Percentiles rank a stretch among this genome's conserved stretches.
phyloP scores from a whole-genome alignment of 1,284 basidiomycete genomes.

The Tilletiopsis washingtonensis region DNA sequence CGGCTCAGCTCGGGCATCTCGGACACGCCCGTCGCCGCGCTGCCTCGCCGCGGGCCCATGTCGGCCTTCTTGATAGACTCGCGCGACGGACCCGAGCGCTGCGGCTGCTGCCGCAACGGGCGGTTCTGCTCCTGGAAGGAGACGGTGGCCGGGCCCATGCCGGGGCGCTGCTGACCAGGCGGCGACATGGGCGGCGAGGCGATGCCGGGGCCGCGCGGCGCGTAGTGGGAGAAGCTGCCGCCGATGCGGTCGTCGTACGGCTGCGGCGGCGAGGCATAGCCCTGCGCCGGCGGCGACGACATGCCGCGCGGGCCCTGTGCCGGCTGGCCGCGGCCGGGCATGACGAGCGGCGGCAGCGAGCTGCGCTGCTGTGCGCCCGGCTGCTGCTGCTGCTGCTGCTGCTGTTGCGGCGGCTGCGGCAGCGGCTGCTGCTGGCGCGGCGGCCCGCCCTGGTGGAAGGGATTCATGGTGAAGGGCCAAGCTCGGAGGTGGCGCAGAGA shows the following conservation, averaged over 20 bases:
- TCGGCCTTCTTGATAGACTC: slow-evolving; percentile 28
- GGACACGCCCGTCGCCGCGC: slow-evolving; percentile 6
- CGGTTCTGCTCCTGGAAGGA: slow-evolving; percentile 35
- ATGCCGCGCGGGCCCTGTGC: neutral
- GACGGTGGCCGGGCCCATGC: slow-evolving; percentile 5
- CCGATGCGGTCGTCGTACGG: slow-evolving; percentile 1
- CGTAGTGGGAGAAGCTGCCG: slow-evolving; percentile 8
- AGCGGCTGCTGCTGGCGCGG: too few relatives aligned
- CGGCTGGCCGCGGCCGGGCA: neutral
- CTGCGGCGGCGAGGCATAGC: neutral
- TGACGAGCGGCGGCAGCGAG: neutral
- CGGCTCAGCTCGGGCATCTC: slow-evolving; percentile 18
- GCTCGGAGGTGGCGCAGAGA: too few relatives aligned
- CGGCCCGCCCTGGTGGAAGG: too few relatives aligned
- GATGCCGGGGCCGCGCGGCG: neutral
- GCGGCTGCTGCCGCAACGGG: slow-evolving; percentile 10
- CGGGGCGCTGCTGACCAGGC: neutral
- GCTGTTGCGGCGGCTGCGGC: too few relatives aligned
- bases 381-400: too few relatives aligned
- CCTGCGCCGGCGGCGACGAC: neutral
- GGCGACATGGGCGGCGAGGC: neutral
- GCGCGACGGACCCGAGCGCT: slow-evolving; percentile 22
- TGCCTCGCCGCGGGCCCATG: slow-evolving; percentile 21
- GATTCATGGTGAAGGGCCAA: too few relatives aligned
- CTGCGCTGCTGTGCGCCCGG: neutral